Conservation (phyloP, 2,329 filamentous ascomycete genomes). For the Ophiostoma novo-ulmi region DNA sequence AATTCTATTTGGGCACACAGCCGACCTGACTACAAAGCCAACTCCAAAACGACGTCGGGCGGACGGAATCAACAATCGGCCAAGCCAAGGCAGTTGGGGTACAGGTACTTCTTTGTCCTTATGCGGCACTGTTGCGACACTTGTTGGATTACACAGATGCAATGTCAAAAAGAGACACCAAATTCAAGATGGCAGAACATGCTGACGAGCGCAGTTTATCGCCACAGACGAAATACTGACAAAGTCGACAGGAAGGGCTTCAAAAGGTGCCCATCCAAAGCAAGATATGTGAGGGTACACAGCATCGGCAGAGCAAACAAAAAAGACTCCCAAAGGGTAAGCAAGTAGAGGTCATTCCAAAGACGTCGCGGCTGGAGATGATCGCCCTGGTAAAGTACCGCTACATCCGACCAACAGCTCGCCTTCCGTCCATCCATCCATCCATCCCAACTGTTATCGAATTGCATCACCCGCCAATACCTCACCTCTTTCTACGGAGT, state of each 20-base stretch:
- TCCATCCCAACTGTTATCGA: not conserved
- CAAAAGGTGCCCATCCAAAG: not conserved
- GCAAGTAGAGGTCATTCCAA: not conserved
- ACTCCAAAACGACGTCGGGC: constrained; percentile 25
- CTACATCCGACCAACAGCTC: constrained; percentile 17
- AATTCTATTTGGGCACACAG: constrained; percentile 8
- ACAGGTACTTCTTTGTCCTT: constrained; percentile 5
- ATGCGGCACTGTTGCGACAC: not conserved
- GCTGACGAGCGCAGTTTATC: not conserved
- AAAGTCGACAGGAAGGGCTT: not conserved
- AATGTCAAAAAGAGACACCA: not conserved
- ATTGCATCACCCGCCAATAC: constrained; percentile 15
- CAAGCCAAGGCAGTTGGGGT: constrained; percentile 9
- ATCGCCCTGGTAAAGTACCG: constrained; percentile 15
- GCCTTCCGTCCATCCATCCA: constrained; percentile 24
- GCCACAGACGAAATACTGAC: not conserved
- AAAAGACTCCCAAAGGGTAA: not conserved
- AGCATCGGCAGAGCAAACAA: not conserved
- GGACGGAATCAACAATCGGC: constrained; percentile 25
- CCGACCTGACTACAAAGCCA: not conserved
- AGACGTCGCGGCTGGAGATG: constrained; percentile 1
- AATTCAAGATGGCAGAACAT: not conserved
- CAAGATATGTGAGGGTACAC: not conserved
- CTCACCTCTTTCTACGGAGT: constrained; percentile 1
- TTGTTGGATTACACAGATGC: not conserved